phyloP scores from a whole-genome alignment of 768 basidiomycete genomes.

The Amanita rimosa region DNA sequence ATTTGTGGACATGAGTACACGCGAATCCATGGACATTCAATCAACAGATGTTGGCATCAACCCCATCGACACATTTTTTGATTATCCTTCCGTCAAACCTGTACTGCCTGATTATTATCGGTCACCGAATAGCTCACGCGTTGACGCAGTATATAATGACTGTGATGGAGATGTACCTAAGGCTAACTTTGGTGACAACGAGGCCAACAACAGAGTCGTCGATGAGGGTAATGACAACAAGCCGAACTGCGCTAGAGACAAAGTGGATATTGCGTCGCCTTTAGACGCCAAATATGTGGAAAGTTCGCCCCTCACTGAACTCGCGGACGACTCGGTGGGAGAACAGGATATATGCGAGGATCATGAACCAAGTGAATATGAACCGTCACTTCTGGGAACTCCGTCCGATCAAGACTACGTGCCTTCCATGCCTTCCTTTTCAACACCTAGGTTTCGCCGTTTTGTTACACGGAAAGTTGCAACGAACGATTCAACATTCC shows the following conservation, averaged over 20 bases:
- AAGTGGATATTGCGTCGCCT: background rate
- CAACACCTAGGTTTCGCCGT: background rate
- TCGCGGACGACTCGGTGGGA: background rate
- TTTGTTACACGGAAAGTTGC: background rate
- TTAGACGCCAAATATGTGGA: background rate
- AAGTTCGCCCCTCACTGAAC: background rate
- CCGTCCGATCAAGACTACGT: background rate
- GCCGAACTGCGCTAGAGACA: background rate
- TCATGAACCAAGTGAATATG: slow-evolving; percentile 4
- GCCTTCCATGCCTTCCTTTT: background rate
- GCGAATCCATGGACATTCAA: slow-evolving; percentile 10
- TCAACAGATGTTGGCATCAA: slow-evolving; percentile 16
- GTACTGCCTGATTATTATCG: background rate
- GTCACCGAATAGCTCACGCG: slow-evolving; percentile 3
- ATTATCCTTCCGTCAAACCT: slow-evolving; percentile 4
- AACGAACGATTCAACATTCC: background rate
- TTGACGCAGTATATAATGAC: background rate
- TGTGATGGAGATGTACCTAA: background rate
- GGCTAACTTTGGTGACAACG: background rate
- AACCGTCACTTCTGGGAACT: background rate
- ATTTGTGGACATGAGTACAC: slow-evolving; percentile 11
- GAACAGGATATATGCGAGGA: background rate
- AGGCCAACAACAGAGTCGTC: too few species aligned
- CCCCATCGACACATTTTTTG: slow-evolving; percentile 19
- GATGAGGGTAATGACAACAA: background rate